Base-by-base conservation (phyloP, 2,329 filamentous ascomycete genomes). In the Furcasterigmium sp. region DNA sequence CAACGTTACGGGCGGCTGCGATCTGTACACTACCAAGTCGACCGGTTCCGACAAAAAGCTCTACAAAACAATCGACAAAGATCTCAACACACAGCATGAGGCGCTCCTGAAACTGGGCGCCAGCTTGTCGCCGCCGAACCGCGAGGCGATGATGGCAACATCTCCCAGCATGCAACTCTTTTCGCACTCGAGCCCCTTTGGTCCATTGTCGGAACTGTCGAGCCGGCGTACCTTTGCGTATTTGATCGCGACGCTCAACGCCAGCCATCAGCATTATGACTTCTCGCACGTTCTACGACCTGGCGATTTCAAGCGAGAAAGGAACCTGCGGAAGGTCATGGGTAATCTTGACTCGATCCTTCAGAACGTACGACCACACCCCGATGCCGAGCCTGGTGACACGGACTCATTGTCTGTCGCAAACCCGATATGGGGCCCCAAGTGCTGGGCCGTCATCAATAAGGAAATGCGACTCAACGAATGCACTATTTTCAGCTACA, bases 1-100 rank as follows among this genome's bases (percentile, higher is more conserved):
- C 60, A 87, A 91, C 54, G 86, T 98, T 47, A 85, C 90, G 21
- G 93, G 93, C 55, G 87, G 88, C 51, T 97, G 91, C 73, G 93
- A 98, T 64, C 77, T 97, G 15, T 98, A 96, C 73, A 97, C 91
- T 9, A 96, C 91, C 20, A 98, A 98, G 67, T 91, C 93, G 23
- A 90, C 91, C 43, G 90, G 91, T 37, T 84, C 85, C 50, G 93
- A 98, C 63, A 96, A 96, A 78, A 97, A 97, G 62, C 75, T 98
- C 8, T 96, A 96, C 74, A 94, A 91, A 67, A 87, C 85, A 60
- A 97, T 98, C 59, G 91, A 96, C 61, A 82, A 87, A 58, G 90
- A 87, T 23, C 80, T 98, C 46, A 90, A 94, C 63, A 86, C 87
- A 29, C 89, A 95, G 64, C 90, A 97, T 74, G 87, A 90, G 54